A percentile compares a stretch with the other conserved stretches of the same genome.
These are phyloP conservation scores for Syncephalastrum monosporum DNA, from an alignment of 371 early-diverging fungal genomes.

Conservation along the genomic window DNA sequence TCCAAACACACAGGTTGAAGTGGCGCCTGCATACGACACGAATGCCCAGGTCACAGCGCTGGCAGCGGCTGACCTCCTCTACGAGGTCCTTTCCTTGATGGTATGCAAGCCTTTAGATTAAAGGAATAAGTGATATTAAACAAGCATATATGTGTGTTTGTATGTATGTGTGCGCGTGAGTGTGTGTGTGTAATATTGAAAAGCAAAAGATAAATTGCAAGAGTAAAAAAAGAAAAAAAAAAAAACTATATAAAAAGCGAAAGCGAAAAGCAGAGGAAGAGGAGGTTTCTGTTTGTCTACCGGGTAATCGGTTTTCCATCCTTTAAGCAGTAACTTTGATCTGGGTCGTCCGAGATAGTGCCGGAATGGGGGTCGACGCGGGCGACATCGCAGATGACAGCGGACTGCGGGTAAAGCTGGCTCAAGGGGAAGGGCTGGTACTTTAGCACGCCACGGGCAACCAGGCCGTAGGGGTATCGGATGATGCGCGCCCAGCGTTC, in stretches of 20 bases:
- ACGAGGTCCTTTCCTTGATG: conserved; percentile 23
- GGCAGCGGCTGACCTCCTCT: conserved; percentile 23
- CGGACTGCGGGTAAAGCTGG: conserved; percentile 28
- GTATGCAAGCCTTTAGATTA: background rate
- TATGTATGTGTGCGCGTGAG: too few relatives aligned
- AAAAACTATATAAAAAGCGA: background rate
- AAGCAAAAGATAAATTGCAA: background rate
- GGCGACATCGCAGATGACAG: conserved; percentile 42
- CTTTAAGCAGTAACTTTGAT: conserved; percentile 35
- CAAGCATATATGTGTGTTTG: too few relatives aligned
- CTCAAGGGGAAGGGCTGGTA: conserved; percentile 44
- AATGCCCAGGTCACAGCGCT: conserved; percentile 31
- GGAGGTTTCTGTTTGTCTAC: background rate
- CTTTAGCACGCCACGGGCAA: conserved; percentile 62
- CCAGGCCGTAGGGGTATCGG: conserved; percentile 62
- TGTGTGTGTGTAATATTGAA: too few relatives aligned
- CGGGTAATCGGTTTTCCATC: conserved; percentile 8
- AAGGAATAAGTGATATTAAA: too few relatives aligned
- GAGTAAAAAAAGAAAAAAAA: background rate
- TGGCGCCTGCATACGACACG: conserved; percentile 36
- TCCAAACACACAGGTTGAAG: conserved; percentile 21
- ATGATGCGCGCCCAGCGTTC: conserved; percentile 56
- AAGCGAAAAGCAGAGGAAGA: background rate
- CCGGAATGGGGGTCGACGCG: conserved; percentile 44
- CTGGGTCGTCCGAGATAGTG: conserved; percentile 27